Percentiles rank a stretch among this genome's conserved stretches.
Conservation (phyloP, 2,329 filamentous ascomycete genomes). For the Pseudomassariella vexata region DNA sequence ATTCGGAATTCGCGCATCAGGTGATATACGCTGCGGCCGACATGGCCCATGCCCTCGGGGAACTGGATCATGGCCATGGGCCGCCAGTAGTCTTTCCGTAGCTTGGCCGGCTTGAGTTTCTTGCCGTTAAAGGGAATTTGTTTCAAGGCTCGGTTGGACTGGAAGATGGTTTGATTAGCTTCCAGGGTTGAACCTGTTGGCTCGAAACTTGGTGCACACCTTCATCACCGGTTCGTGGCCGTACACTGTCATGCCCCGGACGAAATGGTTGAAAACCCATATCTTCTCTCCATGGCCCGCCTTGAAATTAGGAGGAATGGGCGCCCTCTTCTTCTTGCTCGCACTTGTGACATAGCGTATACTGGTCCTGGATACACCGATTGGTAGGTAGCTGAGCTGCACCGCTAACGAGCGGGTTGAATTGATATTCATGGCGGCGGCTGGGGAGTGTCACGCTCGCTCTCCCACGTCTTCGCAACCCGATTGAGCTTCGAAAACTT, state of each 20-base stretch:
- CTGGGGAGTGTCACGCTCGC: background rate
- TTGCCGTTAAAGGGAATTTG: slow-evolving; percentile 57
- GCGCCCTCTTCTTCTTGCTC: slow-evolving; percentile 7
- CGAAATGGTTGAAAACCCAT: slow-evolving; percentile 48
- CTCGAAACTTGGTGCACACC: slow-evolving; percentile 25
- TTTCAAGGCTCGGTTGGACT: slow-evolving; percentile 17
- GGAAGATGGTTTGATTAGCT: too few species aligned
- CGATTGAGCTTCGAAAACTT: too few species aligned
- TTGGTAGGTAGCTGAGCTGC: slow-evolving; percentile 35
- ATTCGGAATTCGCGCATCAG: slow-evolving; percentile 59
- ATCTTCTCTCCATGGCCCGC: slow-evolving; percentile 51
- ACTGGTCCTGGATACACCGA: slow-evolving; percentile 33
- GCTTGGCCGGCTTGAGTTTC: slow-evolving; percentile 55
- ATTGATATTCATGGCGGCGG: slow-evolving; percentile 30
- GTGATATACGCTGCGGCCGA: slow-evolving; percentile 56
- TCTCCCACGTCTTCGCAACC: too few species aligned
- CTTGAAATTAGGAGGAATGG: slow-evolving; percentile 14
- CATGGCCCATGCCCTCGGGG: slow-evolving; percentile 39
- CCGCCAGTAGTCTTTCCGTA: slow-evolving; percentile 64
- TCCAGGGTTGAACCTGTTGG: too few species aligned
- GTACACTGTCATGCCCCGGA: slow-evolving; percentile 46
- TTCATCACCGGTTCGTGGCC: slow-evolving; percentile 39
- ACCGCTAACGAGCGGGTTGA: slow-evolving; percentile 20
- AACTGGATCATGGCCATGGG: slow-evolving; percentile 57
- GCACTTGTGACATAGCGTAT: slow-evolving; percentile 30